These are phyloP conservation scores for Chalaropsis thielavioides DNA, from an alignment of 2,329 filamentous ascomycete species.

Conservation along the genomic window DNA sequence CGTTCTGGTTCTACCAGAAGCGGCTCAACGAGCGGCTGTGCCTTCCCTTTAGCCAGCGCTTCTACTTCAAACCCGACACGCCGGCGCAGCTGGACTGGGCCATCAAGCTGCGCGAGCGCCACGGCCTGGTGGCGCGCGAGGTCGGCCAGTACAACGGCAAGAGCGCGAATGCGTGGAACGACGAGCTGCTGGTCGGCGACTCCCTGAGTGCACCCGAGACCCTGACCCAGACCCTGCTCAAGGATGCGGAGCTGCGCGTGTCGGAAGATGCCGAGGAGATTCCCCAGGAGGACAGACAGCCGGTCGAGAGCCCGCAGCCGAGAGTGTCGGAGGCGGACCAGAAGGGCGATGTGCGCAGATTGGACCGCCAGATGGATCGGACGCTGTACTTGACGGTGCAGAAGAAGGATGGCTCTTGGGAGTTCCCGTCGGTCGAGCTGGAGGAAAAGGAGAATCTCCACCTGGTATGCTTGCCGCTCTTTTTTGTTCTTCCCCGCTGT, in stretches of 20 bases:
- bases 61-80: conserved; percentile 90
- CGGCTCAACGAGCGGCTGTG: conserved; percentile 85
- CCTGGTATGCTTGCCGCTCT: conserved; percentile 44
- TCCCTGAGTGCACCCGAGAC: conserved; percentile 47
- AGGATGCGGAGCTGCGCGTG: conserved; percentile 55
- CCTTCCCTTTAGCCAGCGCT: conserved; percentile 73
- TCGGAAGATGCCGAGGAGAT: conserved; percentile 47
- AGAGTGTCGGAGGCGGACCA: conserved; percentile 66
- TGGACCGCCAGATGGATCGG: conserved; percentile 65
- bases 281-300: conserved; percentile 43
- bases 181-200: conserved; percentile 70
- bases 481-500: not conserved
- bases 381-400: conserved; percentile 83
- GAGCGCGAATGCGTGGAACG: conserved; percentile 65
- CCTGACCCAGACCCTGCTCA: conserved; percentile 53
- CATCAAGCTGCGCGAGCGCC: conserved; percentile 62
- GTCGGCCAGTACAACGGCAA: conserved; percentile 69
- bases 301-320: conserved; percentile 54
- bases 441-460: conserved; percentile 61
- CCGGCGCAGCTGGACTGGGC: conserved; percentile 79
- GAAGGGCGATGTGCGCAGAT: conserved; percentile 56
- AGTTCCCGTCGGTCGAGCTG: conserved; percentile 62
- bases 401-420: conserved; percentile 56
- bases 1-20: conserved; percentile 94
- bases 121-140: conserved; percentile 62